Evolutionary conservation across 2,329 filamentous ascomycete species (phyloP), one percentile per base, ranked within the genome.

Genomic region (Colletotrichum sp.): DNA sequence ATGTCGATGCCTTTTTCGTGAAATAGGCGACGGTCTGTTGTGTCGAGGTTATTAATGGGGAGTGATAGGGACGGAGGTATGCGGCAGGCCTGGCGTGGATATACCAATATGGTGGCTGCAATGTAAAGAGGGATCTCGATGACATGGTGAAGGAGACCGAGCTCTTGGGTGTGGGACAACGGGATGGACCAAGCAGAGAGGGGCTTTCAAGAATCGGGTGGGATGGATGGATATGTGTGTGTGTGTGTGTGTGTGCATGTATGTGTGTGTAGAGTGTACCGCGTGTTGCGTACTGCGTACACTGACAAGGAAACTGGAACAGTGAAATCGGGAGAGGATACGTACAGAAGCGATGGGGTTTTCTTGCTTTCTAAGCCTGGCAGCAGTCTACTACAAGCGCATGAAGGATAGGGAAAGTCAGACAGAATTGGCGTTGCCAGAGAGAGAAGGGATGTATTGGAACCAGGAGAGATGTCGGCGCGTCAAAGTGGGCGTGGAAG

Each of bases 91-190:
- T 76, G 69, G 72, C 36, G 68, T 78, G 77, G 75, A 76, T 78
- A 78, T 78, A 78, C 71, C 67, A 66, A 60, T 36, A 62, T 65
- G 75, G 77, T 71, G 69, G 75, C 60, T 65, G 68, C 71, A 65
- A 63, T 49, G 30, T 66, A 63, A 66, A 64, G 68, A 69, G 49
- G 72, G 72, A 78, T 78, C 77, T 78, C 77, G 77, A 78, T 78
- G 77, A 78, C 77, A 78, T 72, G 66, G 67, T 60, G 34, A 67
- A 77, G 49, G 63, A 78, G 77, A 76, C 77, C 77, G 76, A 78
- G 71, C 72, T 74, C 66, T 64, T 44, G 69, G 75, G 72, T 78
- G 77, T 78, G 77, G 77, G 72, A 76, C 75, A 76, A 77, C 71
- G 65, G 75, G 71, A 76, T 72, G 71, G 72, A 44, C 75, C 72